Evolutionary conservation across 1,139 yeast species (phyloP).

Genomic region (Schizosaccharomyces versatilis): DNA sequence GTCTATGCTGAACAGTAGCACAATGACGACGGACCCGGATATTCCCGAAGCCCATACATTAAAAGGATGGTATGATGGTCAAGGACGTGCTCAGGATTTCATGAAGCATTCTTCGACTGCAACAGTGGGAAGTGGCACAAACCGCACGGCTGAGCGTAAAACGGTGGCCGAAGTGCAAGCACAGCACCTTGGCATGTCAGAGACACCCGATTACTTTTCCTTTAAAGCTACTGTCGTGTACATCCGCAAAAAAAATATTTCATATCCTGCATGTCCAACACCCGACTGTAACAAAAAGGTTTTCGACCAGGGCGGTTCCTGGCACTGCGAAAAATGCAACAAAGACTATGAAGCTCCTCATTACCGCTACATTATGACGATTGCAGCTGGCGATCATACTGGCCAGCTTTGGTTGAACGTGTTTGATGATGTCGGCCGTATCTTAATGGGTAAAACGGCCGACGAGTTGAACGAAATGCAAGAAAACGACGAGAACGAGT

Average conservation of each 20-base stretch:
- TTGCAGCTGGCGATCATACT: conserved; percentile 52
- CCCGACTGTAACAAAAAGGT: conserved; percentile 69
- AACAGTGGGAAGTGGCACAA: conserved; percentile 17
- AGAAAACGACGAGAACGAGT: conserved; percentile 26
- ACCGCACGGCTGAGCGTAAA: conserved; percentile 26
- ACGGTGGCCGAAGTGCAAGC: conserved; percentile 45
- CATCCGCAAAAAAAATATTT: conserved; percentile 50
- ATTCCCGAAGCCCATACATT: conserved; percentile 66
- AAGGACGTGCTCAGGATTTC: conserved; percentile 27
- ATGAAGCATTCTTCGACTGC: conserved; percentile 10
- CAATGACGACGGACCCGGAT: conserved; percentile 63
- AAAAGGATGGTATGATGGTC: conserved; percentile 86
- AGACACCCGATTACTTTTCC: conserved; percentile 57
- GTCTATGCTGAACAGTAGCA: conserved; percentile 60
- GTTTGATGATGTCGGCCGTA: conserved; percentile 65
- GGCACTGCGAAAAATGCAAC: conserved; percentile 92
- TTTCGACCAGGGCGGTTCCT: conserved; percentile 36
- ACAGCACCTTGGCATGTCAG: conserved; percentile 45
- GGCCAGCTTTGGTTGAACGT: conserved; percentile 74
- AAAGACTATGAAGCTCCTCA: conserved; percentile 42
- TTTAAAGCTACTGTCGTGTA: conserved; percentile 53
- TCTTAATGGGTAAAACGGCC: conserved; percentile 49
- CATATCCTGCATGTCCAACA: conserved; percentile 70
- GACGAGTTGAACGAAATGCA: conserved; percentile 26
- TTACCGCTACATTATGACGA: conserved; percentile 55